Evolutionary conservation across 2,329 filamentous ascomycete species (phyloP), one percentile per base, ranked within the genome.

Genomic region (Colletotrichum sp.): DNA sequence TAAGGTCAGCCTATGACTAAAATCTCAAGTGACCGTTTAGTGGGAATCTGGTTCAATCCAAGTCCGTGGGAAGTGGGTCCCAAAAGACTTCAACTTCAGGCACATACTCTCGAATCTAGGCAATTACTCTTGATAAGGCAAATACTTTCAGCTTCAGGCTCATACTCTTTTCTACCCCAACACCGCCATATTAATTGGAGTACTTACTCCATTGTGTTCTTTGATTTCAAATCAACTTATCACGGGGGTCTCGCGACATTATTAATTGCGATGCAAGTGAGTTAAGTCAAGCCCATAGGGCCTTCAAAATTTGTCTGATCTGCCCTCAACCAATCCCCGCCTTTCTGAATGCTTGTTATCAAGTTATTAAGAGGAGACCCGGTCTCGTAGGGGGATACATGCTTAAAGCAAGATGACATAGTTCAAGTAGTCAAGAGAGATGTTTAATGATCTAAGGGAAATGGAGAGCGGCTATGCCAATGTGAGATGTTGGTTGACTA

Each of bases 181-280:
- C 24, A 30, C 0, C 13, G 1, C 6, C 16, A 30, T 21, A 2
- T 15, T 2, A 8, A 3, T 61, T 64, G 48, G 48, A 67, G 65
- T 1, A 5, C 1, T 0, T 26, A 26, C 65, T 57, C 65, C 65
- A 36, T 36, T n/a, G 1, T 12, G 6, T 2, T 24, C 6, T 28
- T 2, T 58, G 65, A 57, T 69, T 58, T 58, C 6, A 30, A 48
- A 58, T 48, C 55, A 16, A 57, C 1, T 0, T 3, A 1, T 21
- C 5, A 9, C 1, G 2, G 10, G 6, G 2, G n/a, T 52, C 5
- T 21, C 0, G 13, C 1, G 2, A 24, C 6, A 13, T 48, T 12
- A 48, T 4, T 21, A 48, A 52, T 24, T 52, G n/a, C 43, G n/a
- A 12, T 8, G 43, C n/a, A 52, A 24, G n/a, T 48, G n/a, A 21